Conservation (phyloP, 257 asterid genomes). For the Petunia axillaris region DNA sequence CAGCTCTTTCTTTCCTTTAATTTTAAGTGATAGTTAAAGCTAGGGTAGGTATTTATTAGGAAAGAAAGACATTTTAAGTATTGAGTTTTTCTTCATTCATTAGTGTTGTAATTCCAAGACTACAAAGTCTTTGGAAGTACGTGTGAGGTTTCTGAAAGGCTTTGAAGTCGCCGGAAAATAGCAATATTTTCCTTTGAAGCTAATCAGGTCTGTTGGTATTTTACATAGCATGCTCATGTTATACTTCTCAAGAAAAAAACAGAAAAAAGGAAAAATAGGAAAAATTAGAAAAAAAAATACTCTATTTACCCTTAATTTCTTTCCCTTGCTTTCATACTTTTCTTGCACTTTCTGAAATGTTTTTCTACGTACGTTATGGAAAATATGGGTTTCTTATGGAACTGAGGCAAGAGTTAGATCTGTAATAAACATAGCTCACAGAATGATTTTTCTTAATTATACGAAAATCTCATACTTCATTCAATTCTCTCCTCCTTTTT, state of each 20-base stretch:
- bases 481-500: not conserved
- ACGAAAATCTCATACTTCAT: not conserved
- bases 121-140: constrained; percentile 50
- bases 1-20: constrained; percentile 42
- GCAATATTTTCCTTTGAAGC: constrained; percentile 57
- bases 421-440: not conserved
- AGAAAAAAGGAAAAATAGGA: not conserved
- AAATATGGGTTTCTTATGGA: not conserved
- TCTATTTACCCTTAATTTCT: not conserved
- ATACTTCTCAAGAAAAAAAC: too few relatives aligned
- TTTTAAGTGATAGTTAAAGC: constrained; percentile 25
- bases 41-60: constrained; percentile 49
- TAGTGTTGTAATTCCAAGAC: not conserved
- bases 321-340: constrained; percentile 28
- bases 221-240: not conserved
- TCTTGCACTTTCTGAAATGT: constrained; percentile 50
- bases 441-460: not conserved
- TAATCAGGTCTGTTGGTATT: constrained; percentile 44
- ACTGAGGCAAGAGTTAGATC: not conserved
- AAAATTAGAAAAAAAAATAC: not conserved
- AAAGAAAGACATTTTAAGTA: constrained; percentile 41
- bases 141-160: constrained; percentile 49
- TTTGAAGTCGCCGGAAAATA: constrained; percentile 65
- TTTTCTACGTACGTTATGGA: constrained; percentile 17
- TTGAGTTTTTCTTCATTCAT: constrained; percentile 14